Percentiles rank a stretch among this genome's conserved stretches.
phyloP scores from a whole-genome alignment of 192 early-diverging fungal genomes.

The Coemansia asiatica region DNA sequence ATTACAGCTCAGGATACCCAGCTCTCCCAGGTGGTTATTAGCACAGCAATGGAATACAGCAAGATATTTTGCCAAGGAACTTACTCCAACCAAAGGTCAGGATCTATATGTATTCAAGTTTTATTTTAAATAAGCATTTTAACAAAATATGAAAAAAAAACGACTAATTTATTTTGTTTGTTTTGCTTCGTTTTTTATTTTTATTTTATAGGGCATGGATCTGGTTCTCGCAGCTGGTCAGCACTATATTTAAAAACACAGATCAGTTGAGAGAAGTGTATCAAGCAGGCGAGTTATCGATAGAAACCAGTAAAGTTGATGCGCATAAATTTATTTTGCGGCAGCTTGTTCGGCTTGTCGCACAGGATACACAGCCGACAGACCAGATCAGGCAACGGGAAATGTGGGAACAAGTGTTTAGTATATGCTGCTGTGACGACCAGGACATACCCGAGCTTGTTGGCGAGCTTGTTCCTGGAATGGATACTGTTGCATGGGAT shows the following conservation, averaged over 20 bases:
- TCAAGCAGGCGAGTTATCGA: neutral
- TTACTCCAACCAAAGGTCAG: slow-evolving; percentile 45
- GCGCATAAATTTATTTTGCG: slow-evolving; percentile 18
- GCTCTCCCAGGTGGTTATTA: slow-evolving; percentile 25
- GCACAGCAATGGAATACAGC: slow-evolving; percentile 47
- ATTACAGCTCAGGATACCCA: slow-evolving; percentile 14
- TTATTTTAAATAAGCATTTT: neutral
- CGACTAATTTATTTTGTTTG: neutral
- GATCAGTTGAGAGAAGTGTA: neutral
- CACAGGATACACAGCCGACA: neutral
- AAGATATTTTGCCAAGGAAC: slow-evolving; percentile 28
- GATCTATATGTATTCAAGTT: no score
- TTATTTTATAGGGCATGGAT: slow-evolving; percentile 17
- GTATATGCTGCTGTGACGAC: slow-evolving; percentile 24
- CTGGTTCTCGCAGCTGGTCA: slow-evolving; percentile 39
- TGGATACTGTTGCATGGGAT: slow-evolving; percentile 38
- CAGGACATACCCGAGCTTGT: slow-evolving; percentile 8
- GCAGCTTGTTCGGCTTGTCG: slow-evolving; percentile 15
- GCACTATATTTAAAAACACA: slow-evolving; percentile 14
- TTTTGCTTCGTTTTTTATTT: neutral
- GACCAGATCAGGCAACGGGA: neutral
- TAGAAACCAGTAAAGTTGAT: slow-evolving; percentile 7
- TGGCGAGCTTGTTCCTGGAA: slow-evolving; percentile 15
- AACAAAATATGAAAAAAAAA: neutral
- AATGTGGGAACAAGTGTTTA: slow-evolving; percentile 29